These are phyloP conservation scores for Entoloma clypeatum DNA, from an alignment of 1,284 basidiomycete genomes.

Conservation along the genomic window DNA sequence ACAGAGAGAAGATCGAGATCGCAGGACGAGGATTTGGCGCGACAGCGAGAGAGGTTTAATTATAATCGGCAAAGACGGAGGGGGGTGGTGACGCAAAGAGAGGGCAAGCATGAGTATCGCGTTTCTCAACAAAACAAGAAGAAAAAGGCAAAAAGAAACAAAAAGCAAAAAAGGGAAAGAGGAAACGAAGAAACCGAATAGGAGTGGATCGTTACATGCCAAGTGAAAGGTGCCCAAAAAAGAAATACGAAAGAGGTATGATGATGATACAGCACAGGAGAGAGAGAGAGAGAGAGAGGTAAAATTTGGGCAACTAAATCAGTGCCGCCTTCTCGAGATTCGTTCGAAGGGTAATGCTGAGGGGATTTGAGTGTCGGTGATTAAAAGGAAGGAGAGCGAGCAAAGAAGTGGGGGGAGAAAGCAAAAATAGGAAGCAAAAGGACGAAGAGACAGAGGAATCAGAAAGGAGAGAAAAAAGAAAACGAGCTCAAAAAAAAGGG, in stretches of 20 bases:
- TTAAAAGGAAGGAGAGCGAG: slow-evolving; percentile 33
- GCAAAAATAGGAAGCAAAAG: slow-evolving; percentile 13
- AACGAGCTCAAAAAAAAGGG: slow-evolving; percentile 16
- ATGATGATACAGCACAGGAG: slow-evolving; percentile 9
- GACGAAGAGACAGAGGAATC: too few relatives aligned
- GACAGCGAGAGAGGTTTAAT: not conserved
- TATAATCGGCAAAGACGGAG: slow-evolving; percentile 9
- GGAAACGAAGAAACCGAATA: slow-evolving; percentile 12
- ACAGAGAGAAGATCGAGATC: slow-evolving; percentile 2
- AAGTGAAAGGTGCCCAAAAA: not conserved
- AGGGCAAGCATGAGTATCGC: slow-evolving; percentile 16
- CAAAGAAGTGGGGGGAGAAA: slow-evolving; percentile 16
- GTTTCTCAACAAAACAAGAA: slow-evolving; percentile 16
- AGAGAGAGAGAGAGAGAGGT: slow-evolving; percentile 11
- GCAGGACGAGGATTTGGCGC: slow-evolving; percentile 3
- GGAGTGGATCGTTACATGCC: slow-evolving; percentile 13
- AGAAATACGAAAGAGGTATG: slow-evolving; percentile 17
- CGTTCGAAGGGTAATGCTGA: slow-evolving; percentile 56
- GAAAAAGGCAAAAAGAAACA: slow-evolving; percentile 22
- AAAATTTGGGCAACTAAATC: slow-evolving; percentile 38
- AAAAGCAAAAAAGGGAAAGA: slow-evolving; percentile 16
- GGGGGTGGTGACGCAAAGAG: slow-evolving; percentile 15
- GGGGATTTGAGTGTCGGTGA: slow-evolving; percentile 20
- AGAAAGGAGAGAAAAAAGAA: slow-evolving; percentile 21
- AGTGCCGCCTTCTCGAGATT: slow-evolving; percentile 57